Evolutionary conservation across 2,329 filamentous ascomycete genomes (phyloP).

Genomic region (Aspergillus sp.): DNA sequence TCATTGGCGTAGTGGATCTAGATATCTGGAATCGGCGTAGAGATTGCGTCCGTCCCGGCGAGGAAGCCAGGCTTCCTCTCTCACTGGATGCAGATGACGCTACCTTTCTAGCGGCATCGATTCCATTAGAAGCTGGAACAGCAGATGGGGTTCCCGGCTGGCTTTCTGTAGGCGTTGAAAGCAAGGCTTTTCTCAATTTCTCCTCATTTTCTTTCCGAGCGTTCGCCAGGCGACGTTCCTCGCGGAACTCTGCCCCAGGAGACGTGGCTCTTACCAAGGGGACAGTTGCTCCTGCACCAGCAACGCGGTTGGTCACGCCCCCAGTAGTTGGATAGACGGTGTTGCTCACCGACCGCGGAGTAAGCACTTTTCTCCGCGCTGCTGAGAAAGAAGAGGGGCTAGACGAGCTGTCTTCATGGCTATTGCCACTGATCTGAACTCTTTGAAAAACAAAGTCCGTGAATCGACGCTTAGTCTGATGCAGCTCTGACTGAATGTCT

Average conservation of each 20-base stretch:
- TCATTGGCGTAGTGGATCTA: conserved; percentile 30
- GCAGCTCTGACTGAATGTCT: conserved; percentile 50
- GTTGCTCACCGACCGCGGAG: conserved; percentile 39
- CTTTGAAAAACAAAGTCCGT: conserved; percentile 52
- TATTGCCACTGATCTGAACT: conserved; percentile 32
- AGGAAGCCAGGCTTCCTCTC: conserved; percentile 21
- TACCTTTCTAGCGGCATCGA: neutral
- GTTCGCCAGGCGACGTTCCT: conserved; percentile 33
- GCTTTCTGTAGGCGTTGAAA: conserved; percentile 21
- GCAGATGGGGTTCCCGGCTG: conserved; percentile 1
- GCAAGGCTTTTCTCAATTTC: conserved; percentile 29
- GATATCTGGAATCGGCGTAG: conserved; percentile 46
- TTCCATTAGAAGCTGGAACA: neutral
- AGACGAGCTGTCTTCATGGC: conserved; percentile 13
- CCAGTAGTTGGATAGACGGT: conserved; percentile 23
- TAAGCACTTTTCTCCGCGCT: conserved; percentile 31
- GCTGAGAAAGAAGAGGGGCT: conserved; percentile 22
- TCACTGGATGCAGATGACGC: conserved; percentile 17
- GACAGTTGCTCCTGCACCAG: conserved; percentile 29
- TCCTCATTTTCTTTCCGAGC: conserved; percentile 34
- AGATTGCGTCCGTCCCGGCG: conserved; percentile 18
- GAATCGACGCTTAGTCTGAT: conserved; percentile 50
- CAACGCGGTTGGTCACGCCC: conserved; percentile 12
- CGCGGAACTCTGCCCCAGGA: conserved; percentile 44
- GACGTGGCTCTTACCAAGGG: conserved; percentile 45